Percentiles rank a stretch among this genome's conserved stretches.
These are phyloP conservation scores for Rhizopus arrhizus DNA, from an alignment of 371 early-diverging fungal species.

Conservation along the genomic window DNA sequence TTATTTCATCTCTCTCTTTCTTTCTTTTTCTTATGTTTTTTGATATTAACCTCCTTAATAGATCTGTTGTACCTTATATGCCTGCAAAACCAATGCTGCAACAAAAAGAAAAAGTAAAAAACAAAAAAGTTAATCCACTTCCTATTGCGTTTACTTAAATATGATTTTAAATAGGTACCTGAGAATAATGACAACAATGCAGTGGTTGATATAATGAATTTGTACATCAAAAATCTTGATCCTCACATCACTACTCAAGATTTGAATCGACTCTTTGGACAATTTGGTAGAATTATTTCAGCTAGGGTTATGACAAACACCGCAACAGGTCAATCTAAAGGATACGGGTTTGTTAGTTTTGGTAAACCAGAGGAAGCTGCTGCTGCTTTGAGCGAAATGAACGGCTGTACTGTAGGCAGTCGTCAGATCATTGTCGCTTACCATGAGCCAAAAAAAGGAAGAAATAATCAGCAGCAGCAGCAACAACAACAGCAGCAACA, in stretches of 20 bases:
- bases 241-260: conserved; percentile 45
- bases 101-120: conserved; percentile 20
- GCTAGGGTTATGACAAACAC: conserved; percentile 52
- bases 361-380: conserved; percentile 42
- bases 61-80: conserved; percentile 30
- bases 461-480: neutral
- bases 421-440: conserved; percentile 38
- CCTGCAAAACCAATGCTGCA: conserved; percentile 15
- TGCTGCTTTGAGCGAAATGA: conserved; percentile 40
- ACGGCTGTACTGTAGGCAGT: conserved; percentile 27
- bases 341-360: conserved; percentile 51
- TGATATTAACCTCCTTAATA: neutral
- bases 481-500: conserved; percentile 3
- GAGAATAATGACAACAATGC: conserved; percentile 15
- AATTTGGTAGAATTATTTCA: conserved; percentile 51
- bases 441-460: conserved; percentile 43
- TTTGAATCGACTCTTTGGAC: conserved; percentile 39
- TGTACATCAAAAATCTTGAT: conserved; percentile 58
- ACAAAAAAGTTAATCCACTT: neutral
- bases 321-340: conserved; percentile 44
- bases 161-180: neutral
- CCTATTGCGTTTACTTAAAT: too few relatives aligned
- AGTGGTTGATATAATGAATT: conserved; percentile 41
- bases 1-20: neutral
- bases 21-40: conserved; percentile 5